Evolutionary conservation across 148 eudicot species (phyloP).

Genomic region (Amaranthus cruentus): DNA sequence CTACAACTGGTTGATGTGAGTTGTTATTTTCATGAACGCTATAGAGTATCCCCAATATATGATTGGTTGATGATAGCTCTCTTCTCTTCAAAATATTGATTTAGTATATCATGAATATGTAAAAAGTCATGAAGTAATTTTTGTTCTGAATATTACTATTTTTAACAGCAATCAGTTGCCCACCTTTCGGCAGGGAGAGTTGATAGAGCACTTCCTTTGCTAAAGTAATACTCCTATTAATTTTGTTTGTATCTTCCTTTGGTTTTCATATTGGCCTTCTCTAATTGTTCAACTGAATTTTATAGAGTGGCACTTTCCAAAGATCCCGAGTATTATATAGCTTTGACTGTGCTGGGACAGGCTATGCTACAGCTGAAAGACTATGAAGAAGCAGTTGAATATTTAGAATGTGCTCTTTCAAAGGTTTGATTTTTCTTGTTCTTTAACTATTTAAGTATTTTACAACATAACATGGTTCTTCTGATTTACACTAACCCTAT

Average conservation of each 20-base stretch:
- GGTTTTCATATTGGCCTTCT: neutral
- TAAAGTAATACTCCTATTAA: slow-evolving; percentile 38
- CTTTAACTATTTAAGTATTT: neutral
- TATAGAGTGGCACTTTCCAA: slow-evolving; percentile 71
- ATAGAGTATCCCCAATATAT: neutral
- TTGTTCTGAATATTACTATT: slow-evolving; percentile 7
- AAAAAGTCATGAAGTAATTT: neutral
- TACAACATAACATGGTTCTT: neutral
- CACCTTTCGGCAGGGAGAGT: slow-evolving; percentile 43
- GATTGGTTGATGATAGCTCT: neutral
- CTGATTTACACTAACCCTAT: neutral
- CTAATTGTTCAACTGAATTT: slow-evolving; percentile 14
- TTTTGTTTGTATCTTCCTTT: slow-evolving; percentile 7
- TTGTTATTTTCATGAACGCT: slow-evolving; percentile 25
- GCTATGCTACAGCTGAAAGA: slow-evolving; percentile 37
- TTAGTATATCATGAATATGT: neutral
- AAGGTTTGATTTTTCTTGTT: slow-evolving; percentile 38
- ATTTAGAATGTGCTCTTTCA: slow-evolving; percentile 58
- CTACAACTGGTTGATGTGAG: slow-evolving; percentile 60
- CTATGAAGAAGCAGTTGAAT: slow-evolving; percentile 52
- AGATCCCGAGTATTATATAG: slow-evolving; percentile 72
- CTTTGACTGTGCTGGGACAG: slow-evolving; percentile 68
- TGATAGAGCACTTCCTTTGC: slow-evolving; percentile 49
- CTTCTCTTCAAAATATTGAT: neutral
- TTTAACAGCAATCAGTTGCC: slow-evolving; percentile 51